These are phyloP conservation scores for Rhizopogon vulgaris DNA, from an alignment of 768 basidiomycete species.

Conservation along the genomic window DNA sequence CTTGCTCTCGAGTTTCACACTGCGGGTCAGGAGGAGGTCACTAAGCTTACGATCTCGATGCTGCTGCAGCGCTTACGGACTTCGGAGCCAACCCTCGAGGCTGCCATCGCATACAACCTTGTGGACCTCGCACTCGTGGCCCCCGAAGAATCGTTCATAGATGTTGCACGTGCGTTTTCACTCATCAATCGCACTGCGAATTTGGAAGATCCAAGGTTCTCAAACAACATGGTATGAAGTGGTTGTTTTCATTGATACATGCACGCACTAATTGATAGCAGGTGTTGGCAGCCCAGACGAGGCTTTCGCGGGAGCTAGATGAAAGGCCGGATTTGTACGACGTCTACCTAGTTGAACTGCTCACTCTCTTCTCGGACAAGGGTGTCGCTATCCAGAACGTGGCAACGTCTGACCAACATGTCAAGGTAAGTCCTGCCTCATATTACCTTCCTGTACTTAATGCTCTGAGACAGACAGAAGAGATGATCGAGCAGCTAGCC, in stretches of 20 bases:
- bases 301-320: slow-evolving; percentile 74
- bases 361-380: slow-evolving; percentile 85
- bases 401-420: slow-evolving; percentile 56
- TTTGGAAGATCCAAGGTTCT: slow-evolving; percentile 81
- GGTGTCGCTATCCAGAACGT: slow-evolving; percentile 85
- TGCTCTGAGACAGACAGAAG: slow-evolving; percentile 50
- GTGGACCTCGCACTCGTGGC: slow-evolving; percentile 84
- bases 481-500: slow-evolving; percentile 81
- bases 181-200: slow-evolving; percentile 81
- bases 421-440: slow-evolving; percentile 45
- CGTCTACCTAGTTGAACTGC: slow-evolving; percentile 75
- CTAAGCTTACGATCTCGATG: slow-evolving; percentile 87
- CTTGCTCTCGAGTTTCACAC: slow-evolving; percentile 73
- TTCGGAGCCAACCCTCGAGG: slow-evolving; percentile 84
- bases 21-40: slow-evolving; percentile 71
- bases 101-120: slow-evolving; percentile 86
- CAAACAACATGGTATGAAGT: slow-evolving; percentile 75
- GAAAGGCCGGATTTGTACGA: slow-evolving; percentile 73
- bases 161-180: slow-evolving; percentile 82
- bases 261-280: slow-evolving; percentile 19
- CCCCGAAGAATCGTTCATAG: slow-evolving; percentile 68
- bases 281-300: slow-evolving; percentile 88
- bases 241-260: neutral
- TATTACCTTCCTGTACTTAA: neutral
- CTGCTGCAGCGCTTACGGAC: slow-evolving; percentile 79